These are phyloP conservation scores for Talaromyces sp. DNA, from an alignment of 2,329 filamentous ascomycete genomes.

Conservation along the genomic window DNA sequence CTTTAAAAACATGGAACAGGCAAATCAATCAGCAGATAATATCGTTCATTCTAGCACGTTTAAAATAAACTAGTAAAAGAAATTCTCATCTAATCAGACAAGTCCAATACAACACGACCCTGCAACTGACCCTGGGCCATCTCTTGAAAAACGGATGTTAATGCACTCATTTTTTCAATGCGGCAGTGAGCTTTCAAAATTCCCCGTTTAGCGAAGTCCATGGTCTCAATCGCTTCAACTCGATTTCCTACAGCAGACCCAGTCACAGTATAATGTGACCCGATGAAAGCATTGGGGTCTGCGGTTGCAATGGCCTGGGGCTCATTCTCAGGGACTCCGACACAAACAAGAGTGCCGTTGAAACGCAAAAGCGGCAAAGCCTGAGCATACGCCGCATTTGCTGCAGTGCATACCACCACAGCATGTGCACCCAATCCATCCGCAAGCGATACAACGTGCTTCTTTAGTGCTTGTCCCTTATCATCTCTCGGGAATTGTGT, in stretches of 20 bases:
- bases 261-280: slow-evolving; percentile 48
- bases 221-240: slow-evolving; percentile 51
- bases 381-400: slow-evolving; percentile 54
- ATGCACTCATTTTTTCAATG: slow-evolving; percentile 50
- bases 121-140: slow-evolving; percentile 48
- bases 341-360: slow-evolving; percentile 54
- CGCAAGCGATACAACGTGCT: slow-evolving; percentile 59
- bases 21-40: not conserved
- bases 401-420: slow-evolving; percentile 60
- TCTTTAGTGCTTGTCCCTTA: slow-evolving; percentile 52
- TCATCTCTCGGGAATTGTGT: slow-evolving; percentile 53
- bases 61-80: not conserved
- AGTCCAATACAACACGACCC: slow-evolving; percentile 52
- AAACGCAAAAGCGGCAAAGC: slow-evolving; percentile 51
- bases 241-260: slow-evolving; percentile 55
- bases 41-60: not conserved
- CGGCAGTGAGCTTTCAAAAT: slow-evolving; percentile 49
- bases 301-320: slow-evolving; percentile 49
- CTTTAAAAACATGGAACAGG: no score
- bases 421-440: slow-evolving; percentile 53
- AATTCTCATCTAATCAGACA: slow-evolving; percentile 23
- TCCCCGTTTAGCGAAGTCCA: slow-evolving; percentile 51
- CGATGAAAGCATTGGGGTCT: slow-evolving; percentile 45
- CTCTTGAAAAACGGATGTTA: slow-evolving; percentile 49
- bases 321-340: slow-evolving; percentile 54